Conservation (phyloP, 164 flowering plant species). For the Macadamia tetraphylla region DNA sequence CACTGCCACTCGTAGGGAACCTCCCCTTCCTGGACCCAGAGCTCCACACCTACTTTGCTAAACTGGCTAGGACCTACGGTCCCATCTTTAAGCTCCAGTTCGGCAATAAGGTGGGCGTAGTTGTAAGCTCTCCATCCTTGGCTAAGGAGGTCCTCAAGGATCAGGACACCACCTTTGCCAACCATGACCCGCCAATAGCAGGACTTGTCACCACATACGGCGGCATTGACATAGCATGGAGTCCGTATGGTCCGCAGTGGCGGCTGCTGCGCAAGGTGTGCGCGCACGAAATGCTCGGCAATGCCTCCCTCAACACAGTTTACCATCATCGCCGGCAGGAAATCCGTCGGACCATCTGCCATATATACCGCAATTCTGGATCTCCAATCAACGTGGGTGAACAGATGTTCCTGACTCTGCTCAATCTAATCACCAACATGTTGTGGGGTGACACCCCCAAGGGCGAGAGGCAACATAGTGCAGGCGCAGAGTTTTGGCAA, state of each 20-base stretch:
- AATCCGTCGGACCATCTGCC: constrained; percentile 20
- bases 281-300: constrained; percentile 34
- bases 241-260: constrained; percentile 40
- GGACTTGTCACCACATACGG: constrained; percentile 26
- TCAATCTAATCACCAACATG: constrained; percentile 11
- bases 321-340: constrained; percentile 34
- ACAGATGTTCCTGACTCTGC: not conserved
- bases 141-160: constrained; percentile 38
- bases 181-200: constrained; percentile 37
- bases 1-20: no score
- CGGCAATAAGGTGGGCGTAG: no score
- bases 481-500: constrained; percentile 9
- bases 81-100: no score
- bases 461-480: constrained; percentile 3
- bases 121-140: no score
- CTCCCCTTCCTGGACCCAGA: no score
- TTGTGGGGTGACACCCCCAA: constrained; percentile 13
- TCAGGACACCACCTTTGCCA: constrained; percentile 43
- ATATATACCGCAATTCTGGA: constrained; percentile 20
- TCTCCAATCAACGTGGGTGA: constrained; percentile 32
- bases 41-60: no score
- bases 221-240: constrained; percentile 35
- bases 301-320: constrained; percentile 27
- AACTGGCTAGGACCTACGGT: no score
- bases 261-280: constrained; percentile 41